Evolutionary conservation across 371 early-diverging fungal genomes (phyloP).

Genomic region (Fennellomyces sp.): DNA sequence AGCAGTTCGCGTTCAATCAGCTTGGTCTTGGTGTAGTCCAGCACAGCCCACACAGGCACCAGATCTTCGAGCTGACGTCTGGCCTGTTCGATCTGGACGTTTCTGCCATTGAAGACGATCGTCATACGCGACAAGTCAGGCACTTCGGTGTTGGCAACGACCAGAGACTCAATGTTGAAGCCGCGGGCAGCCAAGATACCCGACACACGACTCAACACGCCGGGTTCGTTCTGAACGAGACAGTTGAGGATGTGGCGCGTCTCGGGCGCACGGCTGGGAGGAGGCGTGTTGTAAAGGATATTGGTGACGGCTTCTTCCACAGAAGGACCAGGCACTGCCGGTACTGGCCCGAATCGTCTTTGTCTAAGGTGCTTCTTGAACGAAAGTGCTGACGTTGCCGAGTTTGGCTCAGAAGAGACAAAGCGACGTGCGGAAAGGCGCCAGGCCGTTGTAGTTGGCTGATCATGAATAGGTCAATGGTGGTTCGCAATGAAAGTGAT

Average conservation of each 20-base stretch:
- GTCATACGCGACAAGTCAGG: constrained; percentile 94
- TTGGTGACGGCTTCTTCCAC: constrained; percentile 89
- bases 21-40: constrained; percentile 88
- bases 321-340: constrained; percentile 45
- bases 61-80: constrained; percentile 93
- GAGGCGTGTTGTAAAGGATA: constrained; percentile 91
- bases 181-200: constrained; percentile 95
- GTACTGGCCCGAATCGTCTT: constrained; percentile 53
- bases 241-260: constrained; percentile 90
- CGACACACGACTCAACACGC: constrained; percentile 90
- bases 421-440: neutral
- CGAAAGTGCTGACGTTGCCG: constrained; percentile 61
- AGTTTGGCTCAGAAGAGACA: constrained; percentile 9
- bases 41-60: constrained; percentile 97
- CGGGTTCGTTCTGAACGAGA: constrained; percentile 95
- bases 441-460: constrained; percentile 1
- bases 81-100: constrained; percentile 89
- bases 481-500: neutral
- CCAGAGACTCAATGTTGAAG: constrained; percentile 96
- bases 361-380: constrained; percentile 62
- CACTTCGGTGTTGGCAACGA: constrained; percentile 94
- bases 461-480: no score
- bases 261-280: constrained; percentile 49
- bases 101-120: constrained; percentile 87
- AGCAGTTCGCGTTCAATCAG: constrained; percentile 92